Evolutionary conservation across 805 yeast species (phyloP).

Genomic region (Jamesozyma jinghongensis): DNA sequence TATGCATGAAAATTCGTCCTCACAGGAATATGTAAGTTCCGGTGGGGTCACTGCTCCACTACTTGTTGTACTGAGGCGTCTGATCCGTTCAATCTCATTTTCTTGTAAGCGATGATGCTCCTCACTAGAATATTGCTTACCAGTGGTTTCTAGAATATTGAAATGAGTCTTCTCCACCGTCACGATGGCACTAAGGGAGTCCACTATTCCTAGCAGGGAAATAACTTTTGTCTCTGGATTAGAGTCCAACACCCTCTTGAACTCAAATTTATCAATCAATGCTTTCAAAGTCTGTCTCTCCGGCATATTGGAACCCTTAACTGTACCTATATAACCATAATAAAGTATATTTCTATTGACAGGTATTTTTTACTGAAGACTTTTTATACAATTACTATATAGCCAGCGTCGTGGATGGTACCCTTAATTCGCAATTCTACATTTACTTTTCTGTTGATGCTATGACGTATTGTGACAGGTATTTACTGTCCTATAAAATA

Average conservation of each 20-base stretch:
- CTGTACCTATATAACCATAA: too few relatives aligned
- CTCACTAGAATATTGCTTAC: conserved; percentile 3
- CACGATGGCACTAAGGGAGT: conserved; percentile 53
- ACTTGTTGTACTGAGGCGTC: background rate
- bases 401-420: too few relatives aligned
- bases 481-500: too few relatives aligned
- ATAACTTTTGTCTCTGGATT: conserved; percentile 61
- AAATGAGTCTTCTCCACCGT: conserved; percentile 69
- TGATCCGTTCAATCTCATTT: background rate
- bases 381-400: too few relatives aligned
- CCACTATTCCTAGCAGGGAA: conserved; percentile 62
- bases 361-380: too few relatives aligned
- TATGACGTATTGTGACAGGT: too few relatives aligned
- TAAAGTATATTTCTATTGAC: too few relatives aligned
- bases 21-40: conserved; percentile 14
- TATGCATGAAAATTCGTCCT: conserved; percentile 24
- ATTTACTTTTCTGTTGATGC: too few relatives aligned
- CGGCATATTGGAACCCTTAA: background rate
- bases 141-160: conserved; percentile 24
- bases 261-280: conserved; percentile 37
- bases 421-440: too few relatives aligned
- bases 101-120: background rate
- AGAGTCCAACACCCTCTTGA: conserved; percentile 39
- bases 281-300: background rate
- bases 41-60: background rate